Evolutionary conservation across 805 yeast species (phyloP), one percentile per base, ranked within the genome.

Genomic region (Hanseniaspora osmophila): DNA sequence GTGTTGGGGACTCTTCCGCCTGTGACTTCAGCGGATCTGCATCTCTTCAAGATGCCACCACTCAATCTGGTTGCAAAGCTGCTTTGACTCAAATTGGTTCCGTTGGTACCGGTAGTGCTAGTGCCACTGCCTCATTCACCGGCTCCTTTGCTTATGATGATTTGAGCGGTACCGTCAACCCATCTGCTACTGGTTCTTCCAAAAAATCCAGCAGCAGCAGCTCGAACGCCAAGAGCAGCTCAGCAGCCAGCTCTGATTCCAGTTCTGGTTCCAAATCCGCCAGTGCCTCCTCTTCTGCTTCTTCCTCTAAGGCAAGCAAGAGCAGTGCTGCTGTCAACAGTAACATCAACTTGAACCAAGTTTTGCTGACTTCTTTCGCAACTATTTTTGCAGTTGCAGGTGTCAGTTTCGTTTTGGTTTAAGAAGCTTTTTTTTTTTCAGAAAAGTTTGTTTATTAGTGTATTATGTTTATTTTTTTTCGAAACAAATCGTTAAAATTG

Each of bases 11-110:
- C 22, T 59, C 59, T 42, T 61, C 70, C 45, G 83, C 82, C 43
- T 81, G 88, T 71, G 72, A 69, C 59, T 82, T 82, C 64, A 64
- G 67, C 50, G 90, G 90, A 48, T 74, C 84, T 43, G 86, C 84
- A 43, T 56, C 78, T 41, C 52, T 78, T 54, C 65, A 65, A 47
- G 40, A 52, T 33, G 74, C 73, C 35, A 52, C 74, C 40, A 70
- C 78, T 35, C 74, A 71, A 40, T 65, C 75, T 38, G 59, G 72
- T 15, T 80, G 87, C 67, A 54, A 76, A 16, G 67, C 82, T 43
- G 67, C 70, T 53, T 60, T 84, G 52, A 61, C 65, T 18, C 73
- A 78, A 53, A 87, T 88, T 53, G 59, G 77, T 47, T 85, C 86
- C 47, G 49, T 75, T 29, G 69, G 78, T 47, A 58, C 74, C 40